These are phyloP conservation scores for Cordyceps fumosorosea DNA, from an alignment of 2,329 filamentous ascomycete genomes.

Conservation along the genomic window DNA sequence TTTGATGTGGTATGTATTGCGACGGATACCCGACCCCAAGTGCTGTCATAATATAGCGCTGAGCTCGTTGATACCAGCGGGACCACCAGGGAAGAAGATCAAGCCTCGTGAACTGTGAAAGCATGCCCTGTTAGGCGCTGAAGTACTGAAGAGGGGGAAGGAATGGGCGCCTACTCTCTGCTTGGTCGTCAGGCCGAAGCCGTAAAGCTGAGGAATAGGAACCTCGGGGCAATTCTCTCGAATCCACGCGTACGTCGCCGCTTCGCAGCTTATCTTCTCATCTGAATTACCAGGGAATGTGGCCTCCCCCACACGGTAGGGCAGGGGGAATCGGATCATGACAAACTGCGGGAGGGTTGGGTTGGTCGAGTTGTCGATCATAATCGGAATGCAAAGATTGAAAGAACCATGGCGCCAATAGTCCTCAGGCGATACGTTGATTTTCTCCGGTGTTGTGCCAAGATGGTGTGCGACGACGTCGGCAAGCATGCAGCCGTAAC, in stretches of 20 bases:
- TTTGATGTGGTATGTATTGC: too few relatives aligned
- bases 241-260: conserved; percentile 18
- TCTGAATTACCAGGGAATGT: conserved; percentile 31
- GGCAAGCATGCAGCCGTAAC: not conserved
- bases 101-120: not conserved
- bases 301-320: conserved; percentile 31
- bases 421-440: not conserved
- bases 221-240: conserved; percentile 18
- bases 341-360: not conserved
- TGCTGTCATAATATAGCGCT: too few relatives aligned
- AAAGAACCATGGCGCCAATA: conserved; percentile 22
- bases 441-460: not conserved
- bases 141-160: not conserved
- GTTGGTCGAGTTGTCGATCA: not conserved
- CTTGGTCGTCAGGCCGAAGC: conserved; percentile 18
- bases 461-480: not conserved
- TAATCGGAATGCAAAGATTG: conserved; percentile 26
- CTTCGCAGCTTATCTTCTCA: conserved; percentile 30
- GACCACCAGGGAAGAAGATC: conserved; percentile 10
- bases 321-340: conserved; percentile 22
- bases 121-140: not conserved
- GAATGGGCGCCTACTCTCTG: conserved; percentile 8
- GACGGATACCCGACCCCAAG: too few relatives aligned
- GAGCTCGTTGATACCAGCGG: conserved; percentile 8
- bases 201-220: conserved; percentile 21